Conservation (phyloP, 768 basidiomycete genomes). For the Rickenella mellea region DNA sequence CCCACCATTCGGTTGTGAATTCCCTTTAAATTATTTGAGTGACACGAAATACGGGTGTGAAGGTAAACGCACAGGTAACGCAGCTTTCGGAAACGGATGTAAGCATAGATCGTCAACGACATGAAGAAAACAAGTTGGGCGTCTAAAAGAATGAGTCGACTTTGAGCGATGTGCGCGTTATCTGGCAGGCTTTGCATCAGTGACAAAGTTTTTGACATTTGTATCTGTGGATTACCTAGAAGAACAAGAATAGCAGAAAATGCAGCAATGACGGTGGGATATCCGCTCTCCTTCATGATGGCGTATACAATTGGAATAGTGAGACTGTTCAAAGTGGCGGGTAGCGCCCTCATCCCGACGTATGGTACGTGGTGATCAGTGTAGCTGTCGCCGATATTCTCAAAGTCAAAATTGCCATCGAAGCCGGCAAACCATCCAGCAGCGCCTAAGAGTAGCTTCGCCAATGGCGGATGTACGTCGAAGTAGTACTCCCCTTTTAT, state of each 20-base stretch:
- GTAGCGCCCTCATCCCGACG: conserved; percentile 86
- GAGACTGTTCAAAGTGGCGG: conserved; percentile 83
- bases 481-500: conserved; percentile 93
- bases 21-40: conserved; percentile 40
- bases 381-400: conserved; percentile 93
- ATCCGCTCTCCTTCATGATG: conserved; percentile 98
- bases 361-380: conserved; percentile 82
- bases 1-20: conserved; percentile 89
- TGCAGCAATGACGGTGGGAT: conserved; percentile 81
- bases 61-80: conserved; percentile 58
- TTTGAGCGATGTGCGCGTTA: conserved; percentile 92
- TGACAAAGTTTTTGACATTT: background rate
- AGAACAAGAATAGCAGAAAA: conserved; percentile 82
- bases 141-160: conserved; percentile 93
- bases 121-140: conserved; percentile 94
- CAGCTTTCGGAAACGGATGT: conserved; percentile 89
- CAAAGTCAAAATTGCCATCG: conserved; percentile 89
- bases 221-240: conserved; percentile 59
- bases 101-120: conserved; percentile 85
- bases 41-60: background rate
- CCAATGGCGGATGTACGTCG: conserved; percentile 96
- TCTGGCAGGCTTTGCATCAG: conserved; percentile 36
- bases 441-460: conserved; percentile 88
- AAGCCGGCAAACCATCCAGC: conserved; percentile 97
- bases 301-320: conserved; percentile 88